These are phyloP conservation scores for Psophocarpus tetragonolobus DNA, from an alignment of 306 rosid species.

Conservation along the genomic window DNA sequence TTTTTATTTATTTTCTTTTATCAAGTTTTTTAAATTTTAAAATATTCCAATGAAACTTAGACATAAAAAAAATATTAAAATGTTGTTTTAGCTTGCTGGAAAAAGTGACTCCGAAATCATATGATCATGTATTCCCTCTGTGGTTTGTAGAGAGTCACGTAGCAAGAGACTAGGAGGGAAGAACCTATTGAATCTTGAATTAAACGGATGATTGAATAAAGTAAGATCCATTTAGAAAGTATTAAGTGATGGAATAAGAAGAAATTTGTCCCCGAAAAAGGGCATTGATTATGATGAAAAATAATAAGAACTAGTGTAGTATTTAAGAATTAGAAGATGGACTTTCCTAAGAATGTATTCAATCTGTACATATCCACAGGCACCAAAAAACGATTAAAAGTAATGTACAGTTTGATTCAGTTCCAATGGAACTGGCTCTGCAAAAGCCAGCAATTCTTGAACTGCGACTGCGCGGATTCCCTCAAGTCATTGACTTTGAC, in stretches of 20 bases:
- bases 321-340: not conserved
- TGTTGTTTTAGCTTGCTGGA: too few species aligned
- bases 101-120: not conserved
- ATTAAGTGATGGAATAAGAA: too few species aligned
- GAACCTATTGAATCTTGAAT: not conserved
- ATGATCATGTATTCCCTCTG: not conserved
- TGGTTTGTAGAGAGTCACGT: not conserved
- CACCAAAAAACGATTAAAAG: not conserved
- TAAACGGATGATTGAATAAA: too few species aligned
- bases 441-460: slow-evolving; percentile 69
- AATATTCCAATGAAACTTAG: too few species aligned
- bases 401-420: not conserved
- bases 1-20: too few species aligned
- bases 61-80: too few species aligned
- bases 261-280: too few species aligned
- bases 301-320: not conserved
- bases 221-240: too few species aligned
- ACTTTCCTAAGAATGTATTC: not conserved
- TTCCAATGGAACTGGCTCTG: slow-evolving; percentile 45
- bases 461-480: slow-evolving; percentile 63
- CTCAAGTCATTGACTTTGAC: slow-evolving; percentile 46
- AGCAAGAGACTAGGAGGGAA: not conserved
- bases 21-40: too few species aligned
- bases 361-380: slow-evolving; percentile 26
- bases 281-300: too few species aligned